Conservation (phyloP, 2,329 filamentous ascomycete genomes). For the Cercospora sp. region DNA sequence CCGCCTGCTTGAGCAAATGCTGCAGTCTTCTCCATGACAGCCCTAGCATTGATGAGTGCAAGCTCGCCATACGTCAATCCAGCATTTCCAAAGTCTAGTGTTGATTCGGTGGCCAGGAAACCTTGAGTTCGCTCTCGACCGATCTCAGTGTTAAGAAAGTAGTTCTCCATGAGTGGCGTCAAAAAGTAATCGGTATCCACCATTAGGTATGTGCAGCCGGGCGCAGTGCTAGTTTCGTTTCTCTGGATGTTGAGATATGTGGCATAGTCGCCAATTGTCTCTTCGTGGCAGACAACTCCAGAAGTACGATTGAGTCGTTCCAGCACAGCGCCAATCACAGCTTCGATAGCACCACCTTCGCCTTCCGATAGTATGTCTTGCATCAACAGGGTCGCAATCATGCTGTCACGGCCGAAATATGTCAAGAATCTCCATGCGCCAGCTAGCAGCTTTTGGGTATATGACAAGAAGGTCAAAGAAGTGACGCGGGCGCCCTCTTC, state of each 20-base stretch:
- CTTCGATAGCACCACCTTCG: conserved; percentile 58
- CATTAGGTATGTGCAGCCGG: conserved; percentile 49
- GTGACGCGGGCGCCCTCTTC: conserved; percentile 51
- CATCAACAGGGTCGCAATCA: conserved; percentile 61
- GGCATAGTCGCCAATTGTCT: conserved; percentile 65
- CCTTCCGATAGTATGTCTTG: conserved; percentile 59
- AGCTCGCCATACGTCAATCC: conserved; percentile 57
- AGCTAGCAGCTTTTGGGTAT: conserved; percentile 62
- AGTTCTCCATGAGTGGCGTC: conserved; percentile 58
- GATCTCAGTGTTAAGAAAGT: conserved; percentile 53
- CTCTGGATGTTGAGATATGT: conserved; percentile 59
- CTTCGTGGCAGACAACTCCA: conserved; percentile 64
- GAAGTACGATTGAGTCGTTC: conserved; percentile 62
- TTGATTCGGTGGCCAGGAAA: conserved; percentile 49
- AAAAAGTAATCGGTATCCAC: conserved; percentile 65
- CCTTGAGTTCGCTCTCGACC: conserved; percentile 42
- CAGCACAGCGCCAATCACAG: conserved; percentile 60
- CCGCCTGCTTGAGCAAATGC: conserved; percentile 52
- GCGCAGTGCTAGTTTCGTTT: conserved; percentile 48
- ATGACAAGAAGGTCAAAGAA: conserved; percentile 64
- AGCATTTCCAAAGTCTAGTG: conserved; percentile 52
- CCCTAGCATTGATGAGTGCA: conserved; percentile 54
- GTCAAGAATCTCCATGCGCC: conserved; percentile 67
- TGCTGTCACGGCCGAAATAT: conserved; percentile 66
- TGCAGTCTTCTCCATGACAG: conserved; percentile 58